These are phyloP conservation scores for Polytrichum formosum DNA, from an alignment of 225 moss, liverwort and hornwort species.

Conservation along the genomic window DNA sequence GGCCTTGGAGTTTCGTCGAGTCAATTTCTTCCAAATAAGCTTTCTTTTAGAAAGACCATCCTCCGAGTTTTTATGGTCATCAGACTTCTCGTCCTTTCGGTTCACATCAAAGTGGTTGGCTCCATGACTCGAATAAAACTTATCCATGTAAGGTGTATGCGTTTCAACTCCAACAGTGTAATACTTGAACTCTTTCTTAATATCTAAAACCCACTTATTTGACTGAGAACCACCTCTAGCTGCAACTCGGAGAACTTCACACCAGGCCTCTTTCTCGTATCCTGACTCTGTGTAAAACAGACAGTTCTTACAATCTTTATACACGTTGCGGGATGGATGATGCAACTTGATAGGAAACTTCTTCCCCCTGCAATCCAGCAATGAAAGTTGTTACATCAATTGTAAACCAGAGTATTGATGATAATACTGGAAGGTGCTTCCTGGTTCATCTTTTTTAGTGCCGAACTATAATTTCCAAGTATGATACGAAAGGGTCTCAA, in stretches of 20 bases:
- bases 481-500: too few species aligned
- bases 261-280: conserved; percentile 68
- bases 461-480: too few species aligned
- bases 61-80: conserved; percentile 45
- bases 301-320: conserved; percentile 29
- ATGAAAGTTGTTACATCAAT: background rate
- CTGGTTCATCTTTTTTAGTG: too few species aligned
- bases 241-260: conserved; percentile 51
- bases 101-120: conserved; percentile 19
- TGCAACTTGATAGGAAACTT: conserved; percentile 52
- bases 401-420: too few species aligned
- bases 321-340: conserved; percentile 28
- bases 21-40: conserved; percentile 60
- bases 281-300: conserved; percentile 53
- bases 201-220: conserved; percentile 29
- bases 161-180: conserved; percentile 56
- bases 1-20: conserved; percentile 39
- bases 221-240: conserved; percentile 18
- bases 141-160: conserved; percentile 66
- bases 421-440: too few species aligned
- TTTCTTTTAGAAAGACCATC: conserved; percentile 35
- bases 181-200: conserved; percentile 61
- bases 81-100: conserved; percentile 27
- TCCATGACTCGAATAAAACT: conserved; percentile 28
- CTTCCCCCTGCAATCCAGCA: conserved; percentile 46